Conservation (phyloP, 805 yeast species). For the Metschnikowia vanudenii region DNA sequence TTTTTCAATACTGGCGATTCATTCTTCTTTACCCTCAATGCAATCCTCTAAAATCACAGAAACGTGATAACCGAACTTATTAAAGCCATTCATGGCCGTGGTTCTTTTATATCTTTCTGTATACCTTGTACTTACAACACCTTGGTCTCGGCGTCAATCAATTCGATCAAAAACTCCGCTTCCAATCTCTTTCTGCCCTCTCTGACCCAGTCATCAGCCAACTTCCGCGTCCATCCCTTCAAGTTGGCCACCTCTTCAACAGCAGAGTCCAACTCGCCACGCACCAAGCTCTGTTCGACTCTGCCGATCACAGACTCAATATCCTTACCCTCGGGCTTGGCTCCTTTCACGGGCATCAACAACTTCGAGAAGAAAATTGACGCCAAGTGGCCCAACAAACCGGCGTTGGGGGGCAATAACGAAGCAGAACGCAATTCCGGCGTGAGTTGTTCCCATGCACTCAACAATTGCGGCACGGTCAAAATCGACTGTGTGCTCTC, state of each 20-base stretch:
- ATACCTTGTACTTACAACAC: conserved; percentile 24
- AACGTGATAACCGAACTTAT: too few species aligned
- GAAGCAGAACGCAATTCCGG: conserved; percentile 90
- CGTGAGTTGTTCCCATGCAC: conserved; percentile 74
- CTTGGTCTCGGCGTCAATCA: conserved; percentile 64
- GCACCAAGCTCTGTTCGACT: conserved; percentile 69
- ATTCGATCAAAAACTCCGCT: conserved; percentile 71
- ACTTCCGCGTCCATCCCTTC: conserved; percentile 89
- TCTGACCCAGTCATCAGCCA: conserved; percentile 88
- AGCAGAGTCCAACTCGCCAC: conserved; percentile 80
- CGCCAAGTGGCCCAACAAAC: conserved; percentile 86
- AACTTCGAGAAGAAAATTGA: conserved; percentile 75
- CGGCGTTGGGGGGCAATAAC: conserved; percentile 91
- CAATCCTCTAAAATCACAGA: too few species aligned
- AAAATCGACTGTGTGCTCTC: conserved; percentile 54
- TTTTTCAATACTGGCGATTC: too few species aligned
- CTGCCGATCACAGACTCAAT: conserved; percentile 87
- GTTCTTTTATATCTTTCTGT: too few species aligned
- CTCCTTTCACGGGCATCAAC: conserved; percentile 74
- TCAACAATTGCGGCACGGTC: conserved; percentile 71
- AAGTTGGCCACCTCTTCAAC: conserved; percentile 87
- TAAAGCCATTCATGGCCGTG: too few species aligned
- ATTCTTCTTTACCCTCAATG: too few species aligned
- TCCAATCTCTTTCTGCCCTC: conserved; percentile 90
- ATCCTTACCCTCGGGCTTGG: conserved; percentile 72